Conservation (phyloP, 2,329 filamentous ascomycete genomes). For the Exophiala lecanii-corni region DNA sequence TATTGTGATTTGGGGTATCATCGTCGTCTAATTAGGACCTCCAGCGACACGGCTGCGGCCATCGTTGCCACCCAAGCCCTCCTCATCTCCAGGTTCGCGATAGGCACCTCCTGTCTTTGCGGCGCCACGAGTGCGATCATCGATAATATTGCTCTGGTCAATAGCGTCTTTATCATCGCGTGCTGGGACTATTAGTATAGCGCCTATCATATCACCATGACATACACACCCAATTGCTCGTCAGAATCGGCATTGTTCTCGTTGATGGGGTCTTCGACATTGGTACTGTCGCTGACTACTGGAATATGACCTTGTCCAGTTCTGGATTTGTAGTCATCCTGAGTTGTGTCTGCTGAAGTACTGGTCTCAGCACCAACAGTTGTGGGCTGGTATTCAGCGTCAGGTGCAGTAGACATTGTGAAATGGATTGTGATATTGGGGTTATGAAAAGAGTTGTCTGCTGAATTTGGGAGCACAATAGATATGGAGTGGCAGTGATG, state of each 20-base stretch:
- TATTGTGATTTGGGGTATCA: too few species aligned
- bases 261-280: slow-evolving; percentile 44
- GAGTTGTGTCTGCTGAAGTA: slow-evolving; percentile 24
- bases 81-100: slow-evolving; percentile 50
- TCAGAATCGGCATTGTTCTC: slow-evolving; percentile 44
- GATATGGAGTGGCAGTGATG: too few species aligned
- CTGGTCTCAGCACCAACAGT: slow-evolving; percentile 13
- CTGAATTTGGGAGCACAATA: too few species aligned
- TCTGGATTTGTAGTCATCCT: slow-evolving; percentile 46
- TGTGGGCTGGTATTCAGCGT: slow-evolving; percentile 15
- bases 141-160: slow-evolving; percentile 45
- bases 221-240: slow-evolving; percentile 39
- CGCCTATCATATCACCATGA: too few species aligned
- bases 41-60: slow-evolving; percentile 15
- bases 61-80: slow-evolving; percentile 35
- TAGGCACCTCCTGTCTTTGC: slow-evolving; percentile 43
- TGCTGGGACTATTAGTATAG: too few species aligned
- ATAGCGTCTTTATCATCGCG: slow-evolving; percentile 48
- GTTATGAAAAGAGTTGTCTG: too few species aligned
- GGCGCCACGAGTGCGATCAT: slow-evolving; percentile 45
- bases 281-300: slow-evolving; percentile 45
- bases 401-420: slow-evolving; percentile 17
- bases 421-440: background rate
- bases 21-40: slow-evolving; percentile 7
- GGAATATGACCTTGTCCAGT: slow-evolving; percentile 44